phyloP scores from a whole-genome alignment of 2,329 filamentous ascomycete genomes.

The Alternaria viburni region DNA sequence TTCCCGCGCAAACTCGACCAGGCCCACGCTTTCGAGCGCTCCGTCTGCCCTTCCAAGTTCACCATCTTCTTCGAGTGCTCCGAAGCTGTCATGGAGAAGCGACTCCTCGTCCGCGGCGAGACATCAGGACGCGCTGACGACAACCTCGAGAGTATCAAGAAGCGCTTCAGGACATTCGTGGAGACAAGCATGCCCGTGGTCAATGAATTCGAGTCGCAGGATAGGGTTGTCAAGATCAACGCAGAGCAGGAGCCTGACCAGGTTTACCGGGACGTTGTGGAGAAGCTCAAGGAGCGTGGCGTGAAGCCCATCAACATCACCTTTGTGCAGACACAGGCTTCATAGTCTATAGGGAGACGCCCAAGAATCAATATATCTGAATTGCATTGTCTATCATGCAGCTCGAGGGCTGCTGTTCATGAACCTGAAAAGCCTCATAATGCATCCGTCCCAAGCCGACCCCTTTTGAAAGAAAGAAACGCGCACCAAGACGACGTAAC shows the following conservation, averaged over 20 bases:
- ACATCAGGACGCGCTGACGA: conserved; percentile 91
- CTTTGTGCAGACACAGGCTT: conserved; percentile 36
- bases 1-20: conserved; percentile 99
- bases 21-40: conserved; percentile 89
- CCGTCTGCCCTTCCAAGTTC: conserved; percentile 81
- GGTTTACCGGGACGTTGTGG: conserved; percentile 62
- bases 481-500: conserved; percentile 5
- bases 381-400: conserved; percentile 43
- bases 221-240: conserved; percentile 79
- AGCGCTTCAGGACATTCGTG: conserved; percentile 91
- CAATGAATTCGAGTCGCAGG: conserved; percentile 77
- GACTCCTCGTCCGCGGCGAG: conserved; percentile 87
- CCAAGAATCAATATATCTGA: conserved; percentile 21
- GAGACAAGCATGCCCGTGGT: conserved; percentile 99
- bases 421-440: conserved; percentile 37
- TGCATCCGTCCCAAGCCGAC: conserved; percentile 35
- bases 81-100: conserved; percentile 83
- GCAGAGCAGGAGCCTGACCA: conserved; percentile 72
- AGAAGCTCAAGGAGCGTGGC: conserved; percentile 42
- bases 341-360: conserved; percentile 4
- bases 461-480: conserved; percentile 27
- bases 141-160: conserved; percentile 93
- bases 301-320: conserved; percentile 40
- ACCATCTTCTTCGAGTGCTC: conserved; percentile 95
- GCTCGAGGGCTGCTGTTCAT: conserved; percentile 38